Percentiles rank a stretch among this genome's conserved stretches.
Evolutionary conservation across 2,329 filamentous ascomycete species (phyloP).

Genomic region (Stagonosporopsis vannaccii): DNA sequence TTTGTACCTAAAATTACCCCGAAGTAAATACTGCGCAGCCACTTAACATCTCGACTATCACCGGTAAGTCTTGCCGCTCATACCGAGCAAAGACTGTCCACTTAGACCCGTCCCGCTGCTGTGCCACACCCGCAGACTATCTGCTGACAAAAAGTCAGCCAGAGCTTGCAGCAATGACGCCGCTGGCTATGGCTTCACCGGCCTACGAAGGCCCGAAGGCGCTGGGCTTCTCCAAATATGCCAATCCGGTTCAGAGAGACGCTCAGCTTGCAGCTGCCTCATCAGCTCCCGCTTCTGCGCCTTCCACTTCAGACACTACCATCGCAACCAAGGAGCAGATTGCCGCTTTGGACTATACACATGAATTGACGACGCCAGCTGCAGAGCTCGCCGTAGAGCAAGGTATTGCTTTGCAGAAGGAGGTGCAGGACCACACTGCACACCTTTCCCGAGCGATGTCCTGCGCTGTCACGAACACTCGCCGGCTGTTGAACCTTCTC

Average conservation of each 20-base stretch:
- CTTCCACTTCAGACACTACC: constrained; percentile 11
- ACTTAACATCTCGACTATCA: neutral
- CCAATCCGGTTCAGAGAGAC: constrained; percentile 18
- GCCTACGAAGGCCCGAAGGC: constrained; percentile 18
- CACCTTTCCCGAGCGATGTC: constrained; percentile 30
- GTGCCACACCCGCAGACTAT: neutral
- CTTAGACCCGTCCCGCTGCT: neutral
- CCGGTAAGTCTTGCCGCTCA: neutral
- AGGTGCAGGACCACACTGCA: constrained; percentile 29
- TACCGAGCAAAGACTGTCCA: neutral
- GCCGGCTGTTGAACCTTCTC: constrained; percentile 33
- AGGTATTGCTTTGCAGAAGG: constrained; percentile 26
- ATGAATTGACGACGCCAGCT: constrained; percentile 4
- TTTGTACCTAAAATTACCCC: neutral
- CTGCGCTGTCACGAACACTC: constrained; percentile 26
- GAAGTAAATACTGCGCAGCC: neutral
- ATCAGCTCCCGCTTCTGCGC: constrained; percentile 2
- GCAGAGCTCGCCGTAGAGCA: constrained; percentile 36
- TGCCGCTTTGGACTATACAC: constrained; percentile 11
- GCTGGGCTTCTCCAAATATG: constrained; percentile 31
- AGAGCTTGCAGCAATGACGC: neutral
- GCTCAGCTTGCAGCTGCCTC: constrained; percentile 15
- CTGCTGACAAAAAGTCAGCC: neutral
- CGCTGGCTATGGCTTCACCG: neutral
- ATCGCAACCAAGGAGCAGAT: constrained; percentile 39